Base-by-base conservation (phyloP, 768 basidiomycete species). In the Brasilioporus rufonigricans region DNA sequence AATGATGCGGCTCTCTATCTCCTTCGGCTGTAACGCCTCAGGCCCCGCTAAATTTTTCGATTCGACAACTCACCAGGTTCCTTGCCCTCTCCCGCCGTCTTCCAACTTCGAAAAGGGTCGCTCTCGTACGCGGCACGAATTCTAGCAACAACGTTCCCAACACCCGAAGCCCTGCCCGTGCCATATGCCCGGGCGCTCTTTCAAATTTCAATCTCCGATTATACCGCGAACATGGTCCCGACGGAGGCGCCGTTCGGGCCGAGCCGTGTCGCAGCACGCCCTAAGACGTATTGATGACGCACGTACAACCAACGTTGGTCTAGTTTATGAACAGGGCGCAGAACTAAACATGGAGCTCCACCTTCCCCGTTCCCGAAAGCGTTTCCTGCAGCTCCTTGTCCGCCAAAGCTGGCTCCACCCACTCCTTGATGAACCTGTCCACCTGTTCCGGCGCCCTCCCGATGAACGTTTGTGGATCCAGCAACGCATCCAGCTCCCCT, bases 391-490 rank as follows among this genome's bases (percentile, higher is more conserved):
- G 62, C 61, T 87, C 86, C 26, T 69, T 59, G 29, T 80, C 79
- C n/a, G 69, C 77, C 59, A 98, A 71, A 11, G 87, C 92, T n/a
- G 94, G 93, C 50, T 72, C 72, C 21, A 98, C 93, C 88, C 91
- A 94, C 2, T 93, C 89, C 65, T 73, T 79, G 53, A 98, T 67
- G 72, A 99, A 98, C 53, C 69, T 77, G 70, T 93, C 91, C 13
- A 98, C 95, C 76, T 98, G 97, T 69, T 98, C 85, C 1, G 96
- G 93, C 13, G 97, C 97, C 18, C 95, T 80, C 2, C 97, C 96
- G 45, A 97, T 83, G 71, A 98, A 99, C 50, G 86, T 95, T 59
- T 73, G 73, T 27, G 97, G 93, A 45, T 98, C 86, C 56, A 99
- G 77, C 61, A 98, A 71, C 35, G 65, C 72, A 39, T 93, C 91